Base-by-base conservation (phyloP, 2,329 filamentous ascomycete genomes). In the Diaporthe caulivora region DNA sequence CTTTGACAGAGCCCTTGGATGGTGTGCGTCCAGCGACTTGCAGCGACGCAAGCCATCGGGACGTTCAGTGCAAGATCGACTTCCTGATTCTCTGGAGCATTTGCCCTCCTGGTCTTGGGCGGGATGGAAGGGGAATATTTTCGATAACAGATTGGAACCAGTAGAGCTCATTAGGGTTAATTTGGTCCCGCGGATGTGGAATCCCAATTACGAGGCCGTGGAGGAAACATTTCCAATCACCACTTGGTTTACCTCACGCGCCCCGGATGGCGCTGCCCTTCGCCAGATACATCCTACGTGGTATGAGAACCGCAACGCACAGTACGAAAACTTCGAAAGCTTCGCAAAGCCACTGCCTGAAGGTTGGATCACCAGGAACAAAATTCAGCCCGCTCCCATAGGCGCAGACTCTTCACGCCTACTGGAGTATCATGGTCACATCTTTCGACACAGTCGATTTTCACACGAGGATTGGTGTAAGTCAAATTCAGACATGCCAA, bases 1-100 rank as follows among this genome's bases (percentile, higher is more conserved):
- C 53, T 78, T 77, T 57, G 76, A 77, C 34, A 34, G 31, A 17
- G 73, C 72, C 2, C 55, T 78, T 13, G 55, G 73, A 1, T 78
- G 77, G 77, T 13, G 29, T 13, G 26, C 10, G 11, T 18, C 18
- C 1, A 8, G 18, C 1, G 34, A 69, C 24, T 11, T 57, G 13
- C 53, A 40, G 31, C 67, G 67, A 70, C 40, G 67, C 13, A 37
- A 24, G 11, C 26, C 24, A 26, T 70, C 67, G 1, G 53, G n/a
- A 4, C 44, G 72, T 10, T 31, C 26, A 24, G 42, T 1, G 18
- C 3, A 34, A 34, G 17, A 18, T 1, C 17, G 18, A 21, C 49
- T 57, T 10, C 3, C 10, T 1, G 2, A 44, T 2, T 51, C 62
- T 24, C 5, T 47, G 5, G 42, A 18, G 6, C 24, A 2, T 10